Evolutionary conservation across 805 yeast genomes (phyloP).

Genomic region (Saturnispora besseyi): DNA sequence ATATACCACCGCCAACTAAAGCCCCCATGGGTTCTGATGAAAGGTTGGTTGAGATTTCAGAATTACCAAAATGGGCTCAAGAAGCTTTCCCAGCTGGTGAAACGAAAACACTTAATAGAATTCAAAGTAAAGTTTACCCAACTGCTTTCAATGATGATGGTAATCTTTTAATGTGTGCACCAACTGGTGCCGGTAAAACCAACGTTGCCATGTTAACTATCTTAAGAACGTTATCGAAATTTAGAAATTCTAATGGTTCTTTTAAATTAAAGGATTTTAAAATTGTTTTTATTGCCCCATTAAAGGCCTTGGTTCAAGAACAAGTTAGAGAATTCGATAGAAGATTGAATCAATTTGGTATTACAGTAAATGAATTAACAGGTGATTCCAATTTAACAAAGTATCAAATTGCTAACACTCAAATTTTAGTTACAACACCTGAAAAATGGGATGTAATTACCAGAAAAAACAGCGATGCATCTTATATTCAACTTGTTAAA

Average conservation of each 20-base stretch:
- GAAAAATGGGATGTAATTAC: slow-evolving; percentile 98
- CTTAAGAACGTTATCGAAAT: slow-evolving; percentile 50
- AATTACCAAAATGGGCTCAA: slow-evolving; percentile 77
- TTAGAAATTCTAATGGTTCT: slow-evolving; percentile 37
- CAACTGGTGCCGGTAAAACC: slow-evolving; percentile 98
- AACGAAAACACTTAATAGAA: slow-evolving; percentile 59
- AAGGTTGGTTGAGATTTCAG: slow-evolving; percentile 45
- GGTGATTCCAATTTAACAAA: slow-evolving; percentile 79
- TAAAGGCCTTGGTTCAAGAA: slow-evolving; percentile 92
- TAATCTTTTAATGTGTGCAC: slow-evolving; percentile 84
- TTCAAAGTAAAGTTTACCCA: slow-evolving; percentile 79
- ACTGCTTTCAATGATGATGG: slow-evolving; percentile 63
- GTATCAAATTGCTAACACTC: slow-evolving; percentile 69
- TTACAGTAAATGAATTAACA: slow-evolving; percentile 75
- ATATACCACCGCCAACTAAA: slow-evolving; percentile 75
- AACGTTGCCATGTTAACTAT: slow-evolving; percentile 88
- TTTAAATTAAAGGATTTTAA: slow-evolving; percentile 51
- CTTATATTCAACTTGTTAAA: slow-evolving; percentile 55
- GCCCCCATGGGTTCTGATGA: slow-evolving; percentile 27
- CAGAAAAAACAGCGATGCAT: slow-evolving; percentile 62
- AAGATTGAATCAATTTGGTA: slow-evolving; percentile 53
- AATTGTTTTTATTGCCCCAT: slow-evolving; percentile 83
- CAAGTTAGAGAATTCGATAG: slow-evolving; percentile 81
- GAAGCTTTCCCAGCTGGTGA: slow-evolving; percentile 62
- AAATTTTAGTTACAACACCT: slow-evolving; percentile 84